Conservation (phyloP, 2,329 filamentous ascomycete species). For the Aspergillus hortae region DNA sequence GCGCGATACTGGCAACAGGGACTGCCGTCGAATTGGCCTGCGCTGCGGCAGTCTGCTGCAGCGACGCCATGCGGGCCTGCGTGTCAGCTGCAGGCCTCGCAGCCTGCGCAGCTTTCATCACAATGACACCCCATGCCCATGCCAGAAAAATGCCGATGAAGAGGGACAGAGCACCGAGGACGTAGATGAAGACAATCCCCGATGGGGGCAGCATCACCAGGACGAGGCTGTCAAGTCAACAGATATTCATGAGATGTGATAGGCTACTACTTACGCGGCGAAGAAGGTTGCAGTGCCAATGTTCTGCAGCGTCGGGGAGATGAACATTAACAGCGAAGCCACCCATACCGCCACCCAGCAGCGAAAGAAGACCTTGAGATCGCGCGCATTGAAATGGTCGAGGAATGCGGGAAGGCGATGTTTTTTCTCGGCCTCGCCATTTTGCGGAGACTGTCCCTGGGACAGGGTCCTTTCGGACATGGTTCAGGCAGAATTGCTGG, state of each 20-base stretch:
- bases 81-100: constrained; percentile 40
- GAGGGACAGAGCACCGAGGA: constrained; percentile 43
- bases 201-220: constrained; percentile 47
- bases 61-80: constrained; percentile 27
- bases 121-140: constrained; percentile 50
- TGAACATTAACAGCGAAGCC: constrained; percentile 46
- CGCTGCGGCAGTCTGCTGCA: constrained; percentile 31
- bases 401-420: constrained; percentile 14
- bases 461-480: background rate
- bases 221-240: constrained; percentile 25
- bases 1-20: constrained; percentile 25
- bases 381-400: constrained; percentile 47
- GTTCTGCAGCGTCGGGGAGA: constrained; percentile 38
- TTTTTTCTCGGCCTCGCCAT: background rate
- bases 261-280: constrained; percentile 13
- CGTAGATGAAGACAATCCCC: constrained; percentile 45
- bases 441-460: background rate
- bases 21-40: constrained; percentile 34
- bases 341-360: constrained; percentile 48
- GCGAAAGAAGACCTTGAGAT: constrained; percentile 47
- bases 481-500: background rate
- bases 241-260: background rate
- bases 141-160: constrained; percentile 47
- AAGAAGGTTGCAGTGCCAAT: constrained; percentile 50
- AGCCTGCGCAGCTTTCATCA: constrained; percentile 48